These are phyloP conservation scores for Kockiozyma suomiensis DNA, from an alignment of 805 yeast species.

Conservation along the genomic window DNA sequence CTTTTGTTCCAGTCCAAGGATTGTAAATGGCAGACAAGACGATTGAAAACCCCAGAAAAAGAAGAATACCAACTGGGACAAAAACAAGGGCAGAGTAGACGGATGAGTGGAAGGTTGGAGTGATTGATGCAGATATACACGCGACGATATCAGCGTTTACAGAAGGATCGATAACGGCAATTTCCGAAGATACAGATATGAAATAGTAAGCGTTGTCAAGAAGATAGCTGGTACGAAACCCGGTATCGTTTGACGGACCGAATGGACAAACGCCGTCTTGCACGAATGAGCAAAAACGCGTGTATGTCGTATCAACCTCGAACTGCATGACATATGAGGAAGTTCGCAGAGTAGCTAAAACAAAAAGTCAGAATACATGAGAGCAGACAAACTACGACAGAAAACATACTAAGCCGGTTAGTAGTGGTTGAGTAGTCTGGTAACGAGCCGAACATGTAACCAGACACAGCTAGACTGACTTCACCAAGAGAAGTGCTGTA, in stretches of 20 bases:
- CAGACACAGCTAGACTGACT: constrained; percentile 19
- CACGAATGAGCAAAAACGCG: constrained; percentile 38
- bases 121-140: constrained; percentile 52
- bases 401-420: constrained; percentile 28
- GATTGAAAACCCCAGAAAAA: constrained; percentile 41
- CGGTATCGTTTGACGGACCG: constrained; percentile 30
- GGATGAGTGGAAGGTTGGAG: constrained; percentile 51
- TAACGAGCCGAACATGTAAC: constrained; percentile 27
- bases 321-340: constrained; percentile 35
- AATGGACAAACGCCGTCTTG: constrained; percentile 38
- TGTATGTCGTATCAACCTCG: constrained; percentile 29
- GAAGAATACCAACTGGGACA: constrained; percentile 46
- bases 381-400: not conserved
- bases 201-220: constrained; percentile 21
- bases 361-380: not conserved
- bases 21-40: constrained; percentile 49
- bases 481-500: constrained; percentile 17
- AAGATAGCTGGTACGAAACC: constrained; percentile 6
- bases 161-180: constrained; percentile 38
- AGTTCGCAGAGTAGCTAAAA: constrained; percentile 37
- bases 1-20: constrained; percentile 61
- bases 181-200: constrained; percentile 35
- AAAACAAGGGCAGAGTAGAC: constrained; percentile 47
- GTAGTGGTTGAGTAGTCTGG: constrained; percentile 26
- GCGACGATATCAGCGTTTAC: constrained; percentile 45